phyloP scores from a whole-genome alignment of 306 rosid species.

The Prosopis cineraria region DNA sequence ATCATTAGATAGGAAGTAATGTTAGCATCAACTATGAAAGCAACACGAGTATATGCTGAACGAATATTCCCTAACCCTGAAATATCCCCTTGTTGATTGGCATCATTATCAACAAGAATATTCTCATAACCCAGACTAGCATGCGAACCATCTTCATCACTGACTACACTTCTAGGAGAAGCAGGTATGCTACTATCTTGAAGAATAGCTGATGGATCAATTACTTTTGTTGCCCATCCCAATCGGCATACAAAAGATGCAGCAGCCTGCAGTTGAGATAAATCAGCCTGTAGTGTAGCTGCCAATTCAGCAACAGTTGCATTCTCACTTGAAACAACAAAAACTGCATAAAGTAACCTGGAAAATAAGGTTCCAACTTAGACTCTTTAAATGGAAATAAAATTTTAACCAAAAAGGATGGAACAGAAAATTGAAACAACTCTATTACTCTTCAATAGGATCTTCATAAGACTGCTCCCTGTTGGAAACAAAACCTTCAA shows the following conservation, averaged over 20 bases:
- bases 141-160: conserved; percentile 70
- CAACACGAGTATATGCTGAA: conserved; percentile 73
- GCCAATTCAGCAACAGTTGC: conserved; percentile 98
- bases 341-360: conserved; percentile 95
- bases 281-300: conserved; percentile 88
- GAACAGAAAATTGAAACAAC: conserved; percentile 33
- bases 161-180: conserved; percentile 68
- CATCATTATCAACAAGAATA: conserved; percentile 63
- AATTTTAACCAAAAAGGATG: conserved; percentile 21
- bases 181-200: conserved; percentile 64
- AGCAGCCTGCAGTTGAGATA: conserved; percentile 94
- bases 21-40: conserved; percentile 97
- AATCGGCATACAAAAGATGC: conserved; percentile 94
- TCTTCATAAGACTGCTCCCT: conserved; percentile 99
- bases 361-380: conserved; percentile 35
- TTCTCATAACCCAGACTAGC: conserved; percentile 59
- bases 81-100: conserved; percentile 63
- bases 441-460: conserved; percentile 96
- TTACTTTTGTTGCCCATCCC: conserved; percentile 97
- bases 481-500: conserved; percentile 99
- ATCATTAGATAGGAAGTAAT: conserved; percentile 99
- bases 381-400: conserved; percentile 29
- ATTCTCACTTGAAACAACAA: conserved; percentile 98
- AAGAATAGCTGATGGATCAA: conserved; percentile 89
- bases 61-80: conserved; percentile 56